Evolutionary conservation across 805 yeast species (phyloP).

Genomic region (Starmerella vitae): DNA sequence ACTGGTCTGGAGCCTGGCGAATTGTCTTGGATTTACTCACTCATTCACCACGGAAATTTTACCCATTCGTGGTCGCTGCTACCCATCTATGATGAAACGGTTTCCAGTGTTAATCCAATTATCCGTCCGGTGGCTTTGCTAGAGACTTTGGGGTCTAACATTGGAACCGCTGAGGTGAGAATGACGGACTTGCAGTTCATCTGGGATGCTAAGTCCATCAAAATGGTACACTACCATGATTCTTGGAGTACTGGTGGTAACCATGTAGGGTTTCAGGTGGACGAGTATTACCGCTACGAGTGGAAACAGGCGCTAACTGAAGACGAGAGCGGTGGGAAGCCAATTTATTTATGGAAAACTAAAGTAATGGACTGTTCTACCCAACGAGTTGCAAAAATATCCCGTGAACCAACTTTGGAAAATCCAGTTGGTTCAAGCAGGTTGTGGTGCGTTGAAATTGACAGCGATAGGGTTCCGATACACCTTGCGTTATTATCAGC

Average conservation of each 20-base stretch:
- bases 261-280: conserved; percentile 16
- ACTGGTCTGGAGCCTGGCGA: conserved; percentile 6
- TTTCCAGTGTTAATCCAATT: conserved; percentile 1
- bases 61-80: conserved; percentile 23
- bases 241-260: conserved; percentile 9
- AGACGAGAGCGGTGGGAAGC: conserved; percentile 3
- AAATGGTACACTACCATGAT: conserved; percentile 9
- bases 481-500: conserved; percentile 21
- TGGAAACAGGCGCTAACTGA: conserved; percentile 14
- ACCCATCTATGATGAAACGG: conserved; percentile 4
- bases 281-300: conserved; percentile 16
- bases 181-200: conserved; percentile 17
- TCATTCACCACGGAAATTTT: conserved; percentile 20
- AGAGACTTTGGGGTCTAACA: conserved; percentile 14
- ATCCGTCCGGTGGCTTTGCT: conserved; percentile 21
- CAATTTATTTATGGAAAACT: conserved; percentile 19
- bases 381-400: conserved; percentile 17
- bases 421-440: conserved; percentile 19
- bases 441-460: conserved; percentile 22
- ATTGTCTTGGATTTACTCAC: conserved; percentile 14
- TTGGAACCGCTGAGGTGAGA: conserved; percentile 11
- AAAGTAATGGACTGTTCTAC: conserved; percentile 1
- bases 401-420: conserved; percentile 11
- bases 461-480: conserved; percentile 17
- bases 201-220: conserved; percentile 5